Percentiles rank a stretch among this genome's conserved stretches.
Evolutionary conservation across 495 filamentous ascomycete genomes (phyloP).

Genomic region (Podospora australis): DNA sequence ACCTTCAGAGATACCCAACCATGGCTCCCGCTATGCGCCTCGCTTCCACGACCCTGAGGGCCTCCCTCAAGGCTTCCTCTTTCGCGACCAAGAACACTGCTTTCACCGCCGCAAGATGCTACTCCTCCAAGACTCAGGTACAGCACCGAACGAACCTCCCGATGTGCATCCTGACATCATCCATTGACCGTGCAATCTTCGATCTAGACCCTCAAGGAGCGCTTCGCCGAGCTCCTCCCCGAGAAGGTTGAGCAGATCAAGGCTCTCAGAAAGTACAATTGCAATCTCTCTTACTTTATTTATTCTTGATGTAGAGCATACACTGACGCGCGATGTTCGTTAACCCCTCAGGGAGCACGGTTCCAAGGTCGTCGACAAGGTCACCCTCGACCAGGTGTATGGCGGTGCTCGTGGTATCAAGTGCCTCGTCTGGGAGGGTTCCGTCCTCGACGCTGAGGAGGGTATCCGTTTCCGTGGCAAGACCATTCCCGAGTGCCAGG

Average conservation of each 20-base stretch:
- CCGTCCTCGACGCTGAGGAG: slow-evolving; percentile 95
- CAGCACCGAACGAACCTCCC: slow-evolving; percentile 15
- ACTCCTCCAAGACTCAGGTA: slow-evolving; percentile 89
- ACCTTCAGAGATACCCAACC: slow-evolving; percentile 30
- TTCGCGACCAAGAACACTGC: slow-evolving; percentile 57
- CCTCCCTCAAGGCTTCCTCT: slow-evolving; percentile 57
- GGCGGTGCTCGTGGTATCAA: slow-evolving; percentile 99
- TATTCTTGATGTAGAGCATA: too few species aligned
- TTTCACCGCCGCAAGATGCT: slow-evolving; percentile 79
- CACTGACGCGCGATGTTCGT: slow-evolving; percentile 13
- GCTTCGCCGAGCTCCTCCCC: slow-evolving; percentile 91
- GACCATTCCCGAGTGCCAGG: slow-evolving; percentile 98
- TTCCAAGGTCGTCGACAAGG: slow-evolving; percentile 90
- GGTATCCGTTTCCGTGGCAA: slow-evolving; percentile 98
- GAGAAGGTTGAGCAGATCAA: slow-evolving; percentile 98
- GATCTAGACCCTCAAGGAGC: slow-evolving; percentile 87
- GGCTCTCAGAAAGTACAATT: slow-evolving; percentile 81
- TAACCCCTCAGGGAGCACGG: slow-evolving; percentile 67
- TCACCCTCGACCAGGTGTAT: slow-evolving; percentile 98
- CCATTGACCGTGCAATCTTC: slow-evolving; percentile 25
- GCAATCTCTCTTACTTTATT: too few species aligned
- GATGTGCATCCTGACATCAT: slow-evolving; percentile 19
- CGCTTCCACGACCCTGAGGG: slow-evolving; percentile 66
- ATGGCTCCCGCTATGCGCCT: slow-evolving; percentile 81
- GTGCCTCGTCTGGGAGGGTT: slow-evolving; percentile 97